phyloP scores from a whole-genome alignment of 73 alveolate species.

The Paramecium bursaria region DNA sequence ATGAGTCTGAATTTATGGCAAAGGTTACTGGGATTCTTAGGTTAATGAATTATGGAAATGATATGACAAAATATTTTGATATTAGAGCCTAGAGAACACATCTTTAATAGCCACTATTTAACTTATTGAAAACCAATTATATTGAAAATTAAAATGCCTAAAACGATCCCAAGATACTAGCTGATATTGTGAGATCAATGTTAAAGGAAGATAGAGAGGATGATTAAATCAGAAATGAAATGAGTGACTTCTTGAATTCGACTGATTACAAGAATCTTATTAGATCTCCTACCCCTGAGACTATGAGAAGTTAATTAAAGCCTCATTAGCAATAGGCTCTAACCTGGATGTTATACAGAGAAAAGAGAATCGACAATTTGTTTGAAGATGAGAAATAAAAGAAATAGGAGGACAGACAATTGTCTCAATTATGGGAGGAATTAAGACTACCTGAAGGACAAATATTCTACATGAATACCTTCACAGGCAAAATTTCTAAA shows the following conservation, averaged over 20 bases:
- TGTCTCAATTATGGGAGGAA: constrained; percentile 74
- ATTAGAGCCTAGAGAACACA: too few species aligned
- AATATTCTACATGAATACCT: constrained; percentile 60
- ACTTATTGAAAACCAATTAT: not conserved
- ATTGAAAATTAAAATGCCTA: not conserved
- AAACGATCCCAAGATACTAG: not conserved
- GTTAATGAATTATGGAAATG: not conserved
- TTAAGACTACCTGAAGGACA: constrained; percentile 13
- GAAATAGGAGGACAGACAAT: constrained; percentile 2
- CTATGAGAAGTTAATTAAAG: constrained; percentile 19
- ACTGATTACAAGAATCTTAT: not conserved
- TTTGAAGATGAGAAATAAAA: constrained; percentile 1
- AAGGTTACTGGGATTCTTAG: not conserved
- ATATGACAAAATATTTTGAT: not conserved
- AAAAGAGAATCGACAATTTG: constrained; percentile 16
- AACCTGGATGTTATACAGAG: constrained; percentile 74
- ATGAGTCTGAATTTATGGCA: not conserved
- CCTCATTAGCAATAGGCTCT: constrained; percentile 69
- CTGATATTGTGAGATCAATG: not conserved
- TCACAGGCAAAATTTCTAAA: constrained; percentile 67
- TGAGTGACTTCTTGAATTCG: not conserved
- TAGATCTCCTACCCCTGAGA: constrained; percentile 1
- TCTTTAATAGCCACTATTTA: not conserved
- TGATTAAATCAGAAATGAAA: not conserved
- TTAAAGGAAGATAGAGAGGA: not conserved